Conservation (phyloP, 2,329 filamentous ascomycete species). For the Diatrype stigma region DNA sequence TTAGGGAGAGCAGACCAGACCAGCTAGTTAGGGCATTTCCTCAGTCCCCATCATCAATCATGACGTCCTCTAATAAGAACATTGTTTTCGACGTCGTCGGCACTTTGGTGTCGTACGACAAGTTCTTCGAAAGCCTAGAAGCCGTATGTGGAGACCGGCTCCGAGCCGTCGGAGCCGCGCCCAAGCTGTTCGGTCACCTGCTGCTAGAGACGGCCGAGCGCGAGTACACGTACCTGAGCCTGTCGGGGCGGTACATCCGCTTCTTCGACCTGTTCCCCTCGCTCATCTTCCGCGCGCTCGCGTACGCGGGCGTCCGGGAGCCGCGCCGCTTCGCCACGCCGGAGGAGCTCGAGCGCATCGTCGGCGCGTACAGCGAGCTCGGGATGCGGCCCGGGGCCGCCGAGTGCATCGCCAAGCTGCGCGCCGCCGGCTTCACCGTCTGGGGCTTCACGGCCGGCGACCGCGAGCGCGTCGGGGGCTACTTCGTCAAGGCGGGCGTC, state of each 20-base stretch:
- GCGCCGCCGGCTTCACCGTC: conserved; percentile 43
- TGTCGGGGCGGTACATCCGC: conserved; percentile 37
- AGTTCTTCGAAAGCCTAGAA: conserved; percentile 37
- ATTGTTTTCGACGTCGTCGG: conserved; percentile 51
- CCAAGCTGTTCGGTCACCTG: conserved; percentile 39
- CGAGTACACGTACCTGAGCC: conserved; percentile 46
- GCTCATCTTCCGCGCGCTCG: conserved; percentile 46
- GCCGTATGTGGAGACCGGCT: conserved; percentile 37
- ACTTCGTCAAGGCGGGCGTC: conserved; percentile 45
- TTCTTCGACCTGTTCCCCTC: conserved; percentile 39
- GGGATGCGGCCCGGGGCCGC: conserved; percentile 34
- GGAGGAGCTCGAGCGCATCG: conserved; percentile 36
- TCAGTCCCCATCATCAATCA: too few relatives aligned
- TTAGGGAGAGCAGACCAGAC: too few relatives aligned
- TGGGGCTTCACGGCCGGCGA: conserved; percentile 54
- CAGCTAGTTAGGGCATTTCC: too few relatives aligned
- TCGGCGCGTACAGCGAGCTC: conserved; percentile 33
- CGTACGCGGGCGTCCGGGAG: conserved; percentile 37
- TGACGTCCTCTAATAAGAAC: conserved; percentile 34
- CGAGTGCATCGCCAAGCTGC: conserved; percentile 38
- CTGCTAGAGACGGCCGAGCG: conserved; percentile 45
- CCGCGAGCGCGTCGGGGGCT: conserved; percentile 43
- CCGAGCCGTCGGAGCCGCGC: conserved; percentile 31
- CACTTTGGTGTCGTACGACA: conserved; percentile 44
- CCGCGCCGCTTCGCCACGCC: conserved; percentile 38